Evolutionary conservation across 78 protist species (phyloP).

Genomic region (Mantamonas sphyraenae): DNA sequence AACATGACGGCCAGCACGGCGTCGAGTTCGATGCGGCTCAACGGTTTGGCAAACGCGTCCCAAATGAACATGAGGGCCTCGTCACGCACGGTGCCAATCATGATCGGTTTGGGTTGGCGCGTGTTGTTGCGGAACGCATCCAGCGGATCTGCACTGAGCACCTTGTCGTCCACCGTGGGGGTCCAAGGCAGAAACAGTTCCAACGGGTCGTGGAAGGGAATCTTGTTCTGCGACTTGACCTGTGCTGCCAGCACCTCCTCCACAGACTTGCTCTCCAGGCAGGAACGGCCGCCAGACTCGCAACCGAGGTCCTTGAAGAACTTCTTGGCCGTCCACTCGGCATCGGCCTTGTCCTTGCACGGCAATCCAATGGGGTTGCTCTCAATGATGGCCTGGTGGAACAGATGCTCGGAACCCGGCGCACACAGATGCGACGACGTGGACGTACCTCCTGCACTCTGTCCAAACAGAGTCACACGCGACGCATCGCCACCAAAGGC

Average conservation of each 20-base stretch:
- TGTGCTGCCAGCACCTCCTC: not conserved
- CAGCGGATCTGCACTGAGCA: not conserved
- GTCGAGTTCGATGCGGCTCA: not conserved
- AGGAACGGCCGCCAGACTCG: not conserved
- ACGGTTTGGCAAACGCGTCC: not conserved
- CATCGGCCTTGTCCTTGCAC: not conserved
- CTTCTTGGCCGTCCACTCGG: not conserved
- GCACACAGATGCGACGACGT: slow-evolving; percentile 5
- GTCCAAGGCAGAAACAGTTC: not conserved
- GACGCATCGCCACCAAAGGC: slow-evolving; percentile 43
- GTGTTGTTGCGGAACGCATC: not conserved
- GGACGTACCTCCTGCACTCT: slow-evolving; percentile 27
- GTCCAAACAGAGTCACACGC: slow-evolving; percentile 20
- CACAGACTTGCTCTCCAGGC: not conserved
- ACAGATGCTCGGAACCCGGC: not conserved
- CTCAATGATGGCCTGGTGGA: slow-evolving; percentile 4
- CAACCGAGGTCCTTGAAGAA: not conserved
- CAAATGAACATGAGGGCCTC: slow-evolving; percentile 1
- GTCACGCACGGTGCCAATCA: slow-evolving; percentile 1
- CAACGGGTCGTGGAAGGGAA: not conserved
- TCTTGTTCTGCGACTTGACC: not conserved
- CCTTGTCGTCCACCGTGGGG: slow-evolving; percentile 11
- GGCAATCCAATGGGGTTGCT: not conserved
- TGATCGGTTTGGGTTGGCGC: not conserved
- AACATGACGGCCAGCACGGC: not conserved